Evolutionary conservation across 2,329 filamentous ascomycete species (phyloP), one percentile per base, ranked within the genome.

Genomic region (Sporothrix schenckii): DNA sequence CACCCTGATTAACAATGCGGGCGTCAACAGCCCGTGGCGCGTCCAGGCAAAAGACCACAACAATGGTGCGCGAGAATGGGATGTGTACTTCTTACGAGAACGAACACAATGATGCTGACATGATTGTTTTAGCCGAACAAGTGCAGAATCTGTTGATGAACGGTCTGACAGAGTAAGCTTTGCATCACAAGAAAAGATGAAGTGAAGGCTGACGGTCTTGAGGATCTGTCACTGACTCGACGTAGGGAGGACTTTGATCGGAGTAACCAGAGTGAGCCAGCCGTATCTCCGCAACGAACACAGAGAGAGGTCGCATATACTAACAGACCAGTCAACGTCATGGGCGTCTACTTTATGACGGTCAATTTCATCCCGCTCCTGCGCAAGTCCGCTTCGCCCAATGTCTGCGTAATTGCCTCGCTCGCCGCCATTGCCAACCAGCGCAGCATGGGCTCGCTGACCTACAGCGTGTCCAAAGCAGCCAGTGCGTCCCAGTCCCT

Each of bases 1-100:
- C 54, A 76, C 75, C 0, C 72, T 77, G 7, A 71, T 77, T 68
- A 76, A 77, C 67, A 75, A 75, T 68, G 76, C 76, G 10, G 76
- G 76, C 7, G 72, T 77, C 4, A 75, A 74, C 60, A 74, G 71
- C 58, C 72, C 74, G 7, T 75, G 73, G 73, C 70, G 73, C 49
- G 68, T 74, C 24, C 61, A 49, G 34, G 71, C 74, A 7, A 69
- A 68, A 7, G 73, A 75, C 44, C 69, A 73, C 54, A 73, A 73
- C 27, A 41, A 60, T 44, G 56, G 56, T 60, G 21, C 1, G 56
- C 10, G 19, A 34, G 2, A 2, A 27, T 9, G 6, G 13, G 10
- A 60, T 19, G 5, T 53, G 13, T 6, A 1, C 14, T 4, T 3
- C 6, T 49, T 6, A 19, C 11, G 19, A 3, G 2, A 10, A 9